A percentile compares a stretch with the other conserved stretches of the same genome.
phyloP scores from a whole-genome alignment of 768 basidiomycete genomes.

The Heimioporus sp. region DNA sequence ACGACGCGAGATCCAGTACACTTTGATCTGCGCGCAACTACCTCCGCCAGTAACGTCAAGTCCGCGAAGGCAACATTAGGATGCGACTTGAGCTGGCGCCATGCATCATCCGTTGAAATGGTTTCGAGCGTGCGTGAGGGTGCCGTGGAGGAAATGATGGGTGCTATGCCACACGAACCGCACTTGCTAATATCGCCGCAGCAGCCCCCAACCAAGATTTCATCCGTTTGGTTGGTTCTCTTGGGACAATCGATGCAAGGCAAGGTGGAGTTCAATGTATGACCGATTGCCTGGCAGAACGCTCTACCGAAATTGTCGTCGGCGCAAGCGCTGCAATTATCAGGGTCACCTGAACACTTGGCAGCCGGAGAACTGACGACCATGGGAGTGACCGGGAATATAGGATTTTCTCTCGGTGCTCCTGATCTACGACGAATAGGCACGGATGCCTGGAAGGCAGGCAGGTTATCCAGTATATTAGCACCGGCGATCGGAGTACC shows the following conservation, averaged over 20 bases:
- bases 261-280: slow-evolving; percentile 50
- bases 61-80: slow-evolving; percentile 87
- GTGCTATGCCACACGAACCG: slow-evolving; percentile 32
- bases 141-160: slow-evolving; percentile 24
- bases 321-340: slow-evolving; percentile 81
- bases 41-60: slow-evolving; percentile 80
- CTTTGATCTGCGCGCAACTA: slow-evolving; percentile 79
- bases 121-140: slow-evolving; percentile 39
- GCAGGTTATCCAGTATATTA: slow-evolving; percentile 76
- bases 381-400: slow-evolving; percentile 51
- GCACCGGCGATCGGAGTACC: slow-evolving; percentile 27
- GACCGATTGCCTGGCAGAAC: slow-evolving; percentile 76
- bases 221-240: slow-evolving; percentile 24
- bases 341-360: slow-evolving; percentile 82
- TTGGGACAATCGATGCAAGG: slow-evolving; percentile 60
- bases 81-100: slow-evolving; percentile 82
- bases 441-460: slow-evolving; percentile 78
- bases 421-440: slow-evolving; percentile 65
- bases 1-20: slow-evolving; percentile 71
- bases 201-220: slow-evolving; percentile 33
- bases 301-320: slow-evolving; percentile 86
- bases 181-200: slow-evolving; percentile 35
- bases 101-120: slow-evolving; percentile 80
- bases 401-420: slow-evolving; percentile 38
- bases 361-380: slow-evolving; percentile 29